phyloP scores from a whole-genome alignment of 139 green algal species.

The Raphidocelis subcapitata region DNA sequence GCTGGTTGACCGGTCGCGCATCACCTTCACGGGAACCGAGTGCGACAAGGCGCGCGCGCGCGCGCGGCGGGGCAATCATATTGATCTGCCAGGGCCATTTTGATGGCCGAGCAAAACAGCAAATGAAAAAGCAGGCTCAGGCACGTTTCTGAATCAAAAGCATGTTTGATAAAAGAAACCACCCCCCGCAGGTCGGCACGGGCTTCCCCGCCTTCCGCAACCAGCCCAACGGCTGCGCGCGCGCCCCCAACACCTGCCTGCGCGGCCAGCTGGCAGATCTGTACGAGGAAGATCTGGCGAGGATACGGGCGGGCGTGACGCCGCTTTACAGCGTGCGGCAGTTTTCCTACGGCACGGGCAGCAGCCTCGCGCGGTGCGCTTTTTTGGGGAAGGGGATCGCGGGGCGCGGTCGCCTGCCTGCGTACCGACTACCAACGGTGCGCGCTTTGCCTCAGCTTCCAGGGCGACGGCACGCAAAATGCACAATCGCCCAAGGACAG shows the following conservation, averaged over 20 bases:
- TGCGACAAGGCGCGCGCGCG: conserved; percentile 69
- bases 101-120: background rate
- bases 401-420: too few species aligned
- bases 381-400: background rate
- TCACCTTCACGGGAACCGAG: conserved; percentile 36
- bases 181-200: conserved; percentile 43
- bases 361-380: conserved; percentile 17
- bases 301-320: conserved; percentile 45
- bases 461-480: too few species aligned
- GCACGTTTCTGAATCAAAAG: too few species aligned
- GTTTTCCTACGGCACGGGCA: conserved; percentile 50
- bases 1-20: conserved; percentile 51
- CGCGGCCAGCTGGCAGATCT: conserved; percentile 66
- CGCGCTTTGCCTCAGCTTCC: too few species aligned
- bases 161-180: too few species aligned
- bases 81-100: background rate
- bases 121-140: background rate
- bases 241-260: conserved; percentile 58
- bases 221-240: conserved; percentile 41
- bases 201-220: conserved; percentile 62
- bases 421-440: too few species aligned
- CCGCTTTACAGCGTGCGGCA: conserved; percentile 64
- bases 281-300: conserved; percentile 40
- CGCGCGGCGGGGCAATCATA: conserved; percentile 15
- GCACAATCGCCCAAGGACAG: too few species aligned